These are phyloP conservation scores for Ophiosphaerella korrae DNA, from an alignment of 2,329 filamentous ascomycete genomes.

Conservation along the genomic window DNA sequence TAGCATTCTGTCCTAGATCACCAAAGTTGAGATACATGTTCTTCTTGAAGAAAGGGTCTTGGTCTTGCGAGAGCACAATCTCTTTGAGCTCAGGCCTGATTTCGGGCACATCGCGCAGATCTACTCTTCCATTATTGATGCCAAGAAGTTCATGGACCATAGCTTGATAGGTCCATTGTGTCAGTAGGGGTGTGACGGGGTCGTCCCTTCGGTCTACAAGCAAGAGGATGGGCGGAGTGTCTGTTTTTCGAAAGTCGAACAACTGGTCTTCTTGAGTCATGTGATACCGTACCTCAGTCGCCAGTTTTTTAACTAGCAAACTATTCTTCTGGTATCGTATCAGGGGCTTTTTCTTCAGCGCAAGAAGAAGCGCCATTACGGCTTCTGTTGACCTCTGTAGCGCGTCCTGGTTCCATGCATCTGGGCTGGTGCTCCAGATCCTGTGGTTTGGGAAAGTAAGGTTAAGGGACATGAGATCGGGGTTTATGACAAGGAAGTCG, in stretches of 20 bases:
- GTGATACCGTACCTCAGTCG: slow-evolving; percentile 87
- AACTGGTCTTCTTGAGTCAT: slow-evolving; percentile 95
- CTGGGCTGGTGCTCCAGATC: slow-evolving; percentile 80
- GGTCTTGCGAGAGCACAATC: slow-evolving; percentile 93
- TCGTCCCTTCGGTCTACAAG: slow-evolving; percentile 92
- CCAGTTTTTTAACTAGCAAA: slow-evolving; percentile 86
- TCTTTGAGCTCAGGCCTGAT: slow-evolving; percentile 87
- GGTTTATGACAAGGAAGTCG: slow-evolving; percentile 93
- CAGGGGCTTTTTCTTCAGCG: slow-evolving; percentile 94
- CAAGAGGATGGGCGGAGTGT: slow-evolving; percentile 90
- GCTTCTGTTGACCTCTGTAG: slow-evolving; percentile 87
- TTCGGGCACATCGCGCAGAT: slow-evolving; percentile 82
- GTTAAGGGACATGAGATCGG: slow-evolving; percentile 84
- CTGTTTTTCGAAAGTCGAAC: slow-evolving; percentile 93
- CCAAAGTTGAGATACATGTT: slow-evolving; percentile 99
- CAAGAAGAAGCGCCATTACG: slow-evolving; percentile 79
- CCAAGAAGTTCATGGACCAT: slow-evolving; percentile 98
- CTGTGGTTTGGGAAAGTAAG: slow-evolving; percentile 73
- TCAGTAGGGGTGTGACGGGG: slow-evolving; percentile 89
- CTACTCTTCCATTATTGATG: slow-evolving; percentile 92
- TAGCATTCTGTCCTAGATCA: slow-evolving; percentile 92
- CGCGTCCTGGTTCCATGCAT: slow-evolving; percentile 89
- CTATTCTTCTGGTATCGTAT: slow-evolving; percentile 95
- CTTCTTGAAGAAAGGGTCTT: slow-evolving; percentile 98
- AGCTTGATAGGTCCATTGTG: slow-evolving; percentile 99